Percentiles rank a stretch among this genome's conserved stretches.
These are phyloP conservation scores for Gastroboletus turbinatus DNA, from an alignment of 1,284 basidiomycete genomes.

Conservation along the genomic window DNA sequence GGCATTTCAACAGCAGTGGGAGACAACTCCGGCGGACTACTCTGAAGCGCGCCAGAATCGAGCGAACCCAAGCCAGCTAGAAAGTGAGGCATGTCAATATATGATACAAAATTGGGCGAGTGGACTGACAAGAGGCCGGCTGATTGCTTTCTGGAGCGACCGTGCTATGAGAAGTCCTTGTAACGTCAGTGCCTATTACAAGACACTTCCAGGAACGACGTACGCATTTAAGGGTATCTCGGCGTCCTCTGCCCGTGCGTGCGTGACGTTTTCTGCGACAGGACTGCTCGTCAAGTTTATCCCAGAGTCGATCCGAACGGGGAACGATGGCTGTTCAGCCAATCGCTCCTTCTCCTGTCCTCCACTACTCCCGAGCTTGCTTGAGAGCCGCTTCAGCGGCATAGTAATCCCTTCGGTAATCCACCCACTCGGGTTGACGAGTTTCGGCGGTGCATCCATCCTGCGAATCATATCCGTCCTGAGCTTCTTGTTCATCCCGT, in stretches of 20 bases:
- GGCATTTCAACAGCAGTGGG: constrained; percentile 27
- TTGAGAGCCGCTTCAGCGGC: constrained; percentile 22
- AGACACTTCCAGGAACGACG: not conserved
- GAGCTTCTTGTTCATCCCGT: constrained; percentile 40
- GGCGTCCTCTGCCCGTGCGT: constrained; percentile 7
- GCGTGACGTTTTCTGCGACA: not conserved
- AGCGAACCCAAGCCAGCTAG: constrained; percentile 30
- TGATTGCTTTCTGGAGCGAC: constrained; percentile 28
- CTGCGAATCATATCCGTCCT: constrained; percentile 84
- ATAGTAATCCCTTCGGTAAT: constrained; percentile 46
- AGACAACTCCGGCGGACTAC: constrained; percentile 1
- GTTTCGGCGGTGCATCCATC: constrained; percentile 74
- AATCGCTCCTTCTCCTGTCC: constrained; percentile 1
- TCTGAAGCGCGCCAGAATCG: constrained; percentile 35
- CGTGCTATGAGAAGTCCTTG: constrained; percentile 38
- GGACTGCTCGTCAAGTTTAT: constrained; percentile 1
- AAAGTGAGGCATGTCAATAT: constrained; percentile 1
- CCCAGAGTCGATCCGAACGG: not conserved
- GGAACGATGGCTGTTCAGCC: constrained; percentile 1
- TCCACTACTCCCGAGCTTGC: constrained; percentile 1
- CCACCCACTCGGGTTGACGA: constrained; percentile 83
- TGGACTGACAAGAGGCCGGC: constrained; percentile 12
- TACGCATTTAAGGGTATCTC: constrained; percentile 8
- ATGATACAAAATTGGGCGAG: not conserved
- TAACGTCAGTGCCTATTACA: not conserved